phyloP scores from a whole-genome alignment of 2,329 filamentous ascomycete species.

The Ophiostoma himal-ulmi region DNA sequence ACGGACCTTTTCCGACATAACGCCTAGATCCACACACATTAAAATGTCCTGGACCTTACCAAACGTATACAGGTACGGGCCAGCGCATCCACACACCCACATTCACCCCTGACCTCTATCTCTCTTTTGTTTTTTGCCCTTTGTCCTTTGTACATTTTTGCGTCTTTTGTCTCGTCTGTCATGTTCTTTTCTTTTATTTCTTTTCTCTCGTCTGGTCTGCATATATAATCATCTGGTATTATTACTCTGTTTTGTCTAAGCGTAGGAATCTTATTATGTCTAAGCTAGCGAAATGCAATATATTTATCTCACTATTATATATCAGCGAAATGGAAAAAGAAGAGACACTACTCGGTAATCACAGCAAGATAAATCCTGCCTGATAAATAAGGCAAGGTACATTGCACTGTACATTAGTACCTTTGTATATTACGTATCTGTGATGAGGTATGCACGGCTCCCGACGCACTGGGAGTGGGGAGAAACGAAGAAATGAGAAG shows the following conservation, averaged over 20 bases:
- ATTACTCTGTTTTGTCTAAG: not conserved
- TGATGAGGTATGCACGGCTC: constrained; percentile 1
- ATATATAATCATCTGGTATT: not conserved
- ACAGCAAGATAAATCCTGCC: not conserved
- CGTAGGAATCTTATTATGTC: not conserved
- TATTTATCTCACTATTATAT: not conserved
- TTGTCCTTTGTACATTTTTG: not conserved
- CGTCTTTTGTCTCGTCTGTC: not conserved
- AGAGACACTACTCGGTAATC: not conserved
- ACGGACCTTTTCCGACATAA: constrained; percentile 14
- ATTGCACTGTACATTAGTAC: constrained; percentile 4
- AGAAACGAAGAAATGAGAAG: not conserved
- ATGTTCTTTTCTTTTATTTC: not conserved
- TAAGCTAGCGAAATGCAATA: not conserved
- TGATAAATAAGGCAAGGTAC: not conserved
- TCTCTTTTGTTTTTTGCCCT: not conserved
- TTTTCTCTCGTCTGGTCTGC: not conserved
- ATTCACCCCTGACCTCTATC: constrained; percentile 7
- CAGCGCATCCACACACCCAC: not conserved
- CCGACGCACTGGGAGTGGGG: constrained; percentile 11
- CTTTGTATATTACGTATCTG: not conserved
- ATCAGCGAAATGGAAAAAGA: not conserved
- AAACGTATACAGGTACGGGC: not conserved
- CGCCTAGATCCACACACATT: constrained; percentile 10
- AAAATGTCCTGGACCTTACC: not conserved